Conservation (phyloP, 2,329 filamentous ascomycete genomes). For the Paraconiothyrium sp. region DNA sequence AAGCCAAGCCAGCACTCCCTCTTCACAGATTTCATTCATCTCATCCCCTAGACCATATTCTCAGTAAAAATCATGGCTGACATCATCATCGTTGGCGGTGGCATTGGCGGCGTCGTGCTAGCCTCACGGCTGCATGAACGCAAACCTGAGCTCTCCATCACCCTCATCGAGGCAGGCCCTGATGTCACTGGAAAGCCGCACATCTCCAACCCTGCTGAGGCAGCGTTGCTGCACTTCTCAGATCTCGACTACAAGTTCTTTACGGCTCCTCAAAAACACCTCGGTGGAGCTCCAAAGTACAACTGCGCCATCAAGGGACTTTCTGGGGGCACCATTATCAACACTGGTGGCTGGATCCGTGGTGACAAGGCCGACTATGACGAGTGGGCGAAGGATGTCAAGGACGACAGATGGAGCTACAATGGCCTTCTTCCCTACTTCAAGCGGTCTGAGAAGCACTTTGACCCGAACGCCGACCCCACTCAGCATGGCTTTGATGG, state of each 20-base stretch:
- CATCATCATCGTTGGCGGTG: constrained; percentile 43
- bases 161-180: constrained; percentile 46
- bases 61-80: constrained; percentile 23
- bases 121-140: constrained; percentile 41
- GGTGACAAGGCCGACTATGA: constrained; percentile 41
- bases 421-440: constrained; percentile 41
- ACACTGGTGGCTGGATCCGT: constrained; percentile 37
- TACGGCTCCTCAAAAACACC: constrained; percentile 42
- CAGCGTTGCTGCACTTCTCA: constrained; percentile 33
- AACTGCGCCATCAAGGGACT: constrained; percentile 43
- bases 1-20: not conserved
- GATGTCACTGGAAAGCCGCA: constrained; percentile 31
- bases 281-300: constrained; percentile 35
- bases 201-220: constrained; percentile 25
- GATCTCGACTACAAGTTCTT: constrained; percentile 46
- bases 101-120: constrained; percentile 37
- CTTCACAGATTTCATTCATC: not conserved
- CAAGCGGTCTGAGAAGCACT: constrained; percentile 35
- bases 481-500: constrained; percentile 39
- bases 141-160: constrained; percentile 28
- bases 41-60: not conserved
- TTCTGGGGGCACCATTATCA: constrained; percentile 40
- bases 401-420: constrained; percentile 40
- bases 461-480: constrained; percentile 28
- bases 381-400: constrained; percentile 34